Evolutionary conservation across 371 early-diverging fungal genomes (phyloP), one percentile per base, ranked within the genome.

Genomic region (Zychaea mexicana): DNA sequence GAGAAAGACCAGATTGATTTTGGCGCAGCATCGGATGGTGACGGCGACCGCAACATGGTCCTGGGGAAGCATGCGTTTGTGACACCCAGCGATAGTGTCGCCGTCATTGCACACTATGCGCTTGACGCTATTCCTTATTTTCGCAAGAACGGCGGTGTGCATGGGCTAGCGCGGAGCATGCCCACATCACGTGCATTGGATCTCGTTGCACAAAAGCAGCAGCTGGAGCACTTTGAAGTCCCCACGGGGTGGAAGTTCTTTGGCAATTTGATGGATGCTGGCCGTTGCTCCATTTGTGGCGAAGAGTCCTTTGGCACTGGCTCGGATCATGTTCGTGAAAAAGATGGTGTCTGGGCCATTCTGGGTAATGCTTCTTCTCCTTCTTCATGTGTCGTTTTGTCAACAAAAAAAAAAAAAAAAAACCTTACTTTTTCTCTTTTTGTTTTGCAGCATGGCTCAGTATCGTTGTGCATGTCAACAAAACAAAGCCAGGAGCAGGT

Each of bases 301-400:
- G 98, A 98, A 72, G 98, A 98, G 77, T 91, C 92, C 3, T 98
- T 98, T 74, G 98, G 98, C 64, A 98, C 98, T 17, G 98, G 98
- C 45, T 94, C 95, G 0, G 96, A 98, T 73, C 98, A 98, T 68
- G 95, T 98, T 61, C 93, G 98, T 53, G 98, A 98, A 73, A 98
- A 98, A 85, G 98, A 98, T 81, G 98, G 98, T 54, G 73, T 98
- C 45, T 98, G 98, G 98, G 98, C 98, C 42, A 79, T 98, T 52
- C 76, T 98, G 52, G 88, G 90, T 89, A 74, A 65, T 57, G 54
- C 17, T 17, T 30, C 3, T 53, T 27, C 2, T 19, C 3, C 12
- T 28, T 27, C 0, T 6, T 28, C 30, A n/a, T 30, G 6, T 42
- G 42, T 15, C n/a, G 7, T 17, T 42, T 42, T 7, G 15, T 42